Conservation (phyloP, 345 rosid species). For the Barbarea vulgaris region DNA sequence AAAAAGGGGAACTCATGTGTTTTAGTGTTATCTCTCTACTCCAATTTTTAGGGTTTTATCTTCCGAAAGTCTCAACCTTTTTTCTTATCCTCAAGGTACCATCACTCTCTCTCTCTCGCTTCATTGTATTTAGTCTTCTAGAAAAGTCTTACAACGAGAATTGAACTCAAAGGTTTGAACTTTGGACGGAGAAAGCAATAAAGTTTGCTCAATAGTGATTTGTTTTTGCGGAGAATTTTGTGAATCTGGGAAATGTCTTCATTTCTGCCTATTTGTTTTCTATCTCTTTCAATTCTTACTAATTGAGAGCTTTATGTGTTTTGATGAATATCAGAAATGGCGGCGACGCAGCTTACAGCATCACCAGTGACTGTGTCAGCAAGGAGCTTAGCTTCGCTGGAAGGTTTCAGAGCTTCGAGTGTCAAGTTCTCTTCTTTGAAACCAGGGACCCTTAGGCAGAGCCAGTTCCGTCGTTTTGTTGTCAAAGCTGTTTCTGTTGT, state of each 20-base stretch:
- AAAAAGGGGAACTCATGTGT: conserved; percentile 17
- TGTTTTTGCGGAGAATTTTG: neutral
- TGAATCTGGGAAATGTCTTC: conserved; percentile 6
- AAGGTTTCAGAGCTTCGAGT: conserved; percentile 63
- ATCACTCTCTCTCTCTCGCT: conserved; percentile 21
- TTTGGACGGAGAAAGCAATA: conserved; percentile 17
- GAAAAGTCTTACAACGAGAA: neutral
- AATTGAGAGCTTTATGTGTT: conserved; percentile 6
- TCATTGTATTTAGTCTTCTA: conserved; percentile 3
- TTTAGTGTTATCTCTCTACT: conserved; percentile 7
- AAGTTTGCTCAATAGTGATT: conserved; percentile 1
- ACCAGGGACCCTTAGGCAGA: conserved; percentile 37
- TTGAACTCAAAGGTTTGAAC: conserved; percentile 9
- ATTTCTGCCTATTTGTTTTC: neutral
- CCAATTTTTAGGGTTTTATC: conserved; percentile 43
- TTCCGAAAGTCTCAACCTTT: conserved; percentile 14
- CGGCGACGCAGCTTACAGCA: conserved; percentile 63
- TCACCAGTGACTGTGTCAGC: conserved; percentile 58
- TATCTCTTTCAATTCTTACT: neutral
- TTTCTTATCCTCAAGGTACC: conserved; percentile 41
- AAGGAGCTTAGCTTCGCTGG: conserved; percentile 57
- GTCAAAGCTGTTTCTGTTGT: conserved; percentile 83
- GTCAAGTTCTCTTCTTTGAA: conserved; percentile 57
- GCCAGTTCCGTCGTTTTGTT: conserved; percentile 53
- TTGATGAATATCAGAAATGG: conserved; percentile 50